Evolutionary conservation across 495 filamentous ascomycete genomes (phyloP).

Genomic region (Neurospora sp.): DNA sequence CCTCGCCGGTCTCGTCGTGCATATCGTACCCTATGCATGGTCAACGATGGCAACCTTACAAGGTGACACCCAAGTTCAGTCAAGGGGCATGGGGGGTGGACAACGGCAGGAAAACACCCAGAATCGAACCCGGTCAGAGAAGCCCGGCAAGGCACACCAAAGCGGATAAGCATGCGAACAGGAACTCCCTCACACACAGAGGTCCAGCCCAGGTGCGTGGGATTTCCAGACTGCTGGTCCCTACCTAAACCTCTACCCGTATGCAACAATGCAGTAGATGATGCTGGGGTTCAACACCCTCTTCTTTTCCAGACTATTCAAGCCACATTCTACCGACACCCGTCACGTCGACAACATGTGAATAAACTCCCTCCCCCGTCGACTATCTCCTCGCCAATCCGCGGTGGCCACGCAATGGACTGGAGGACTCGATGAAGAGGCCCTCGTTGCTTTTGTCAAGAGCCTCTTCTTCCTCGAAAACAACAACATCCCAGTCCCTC

Average conservation of each 20-base stretch:
- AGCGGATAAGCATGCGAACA: background rate
- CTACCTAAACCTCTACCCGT: background rate
- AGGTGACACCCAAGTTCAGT: background rate
- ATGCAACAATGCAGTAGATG: background rate
- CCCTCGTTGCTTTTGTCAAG: background rate
- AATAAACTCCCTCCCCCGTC: background rate
- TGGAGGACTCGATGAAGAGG: constrained; percentile 2
- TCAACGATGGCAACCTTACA: background rate
- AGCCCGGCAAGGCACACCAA: background rate
- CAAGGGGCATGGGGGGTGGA: background rate
- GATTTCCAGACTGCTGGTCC: background rate
- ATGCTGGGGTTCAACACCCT: background rate
- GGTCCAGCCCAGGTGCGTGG: background rate
- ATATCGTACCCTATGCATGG: background rate
- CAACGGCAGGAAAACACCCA: background rate
- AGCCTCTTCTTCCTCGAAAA: background rate
- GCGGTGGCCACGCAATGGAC: constrained; percentile 5
- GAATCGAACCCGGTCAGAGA: background rate
- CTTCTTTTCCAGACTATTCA: background rate
- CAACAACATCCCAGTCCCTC: background rate
- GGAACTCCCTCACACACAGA: background rate
- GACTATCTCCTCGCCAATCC: constrained; percentile 7
- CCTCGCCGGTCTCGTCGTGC: background rate
- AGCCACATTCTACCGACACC: background rate
- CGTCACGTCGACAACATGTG: background rate